Base-by-base conservation (phyloP, 2,329 filamentous ascomycete species). In the Calonectria fujianensis region DNA sequence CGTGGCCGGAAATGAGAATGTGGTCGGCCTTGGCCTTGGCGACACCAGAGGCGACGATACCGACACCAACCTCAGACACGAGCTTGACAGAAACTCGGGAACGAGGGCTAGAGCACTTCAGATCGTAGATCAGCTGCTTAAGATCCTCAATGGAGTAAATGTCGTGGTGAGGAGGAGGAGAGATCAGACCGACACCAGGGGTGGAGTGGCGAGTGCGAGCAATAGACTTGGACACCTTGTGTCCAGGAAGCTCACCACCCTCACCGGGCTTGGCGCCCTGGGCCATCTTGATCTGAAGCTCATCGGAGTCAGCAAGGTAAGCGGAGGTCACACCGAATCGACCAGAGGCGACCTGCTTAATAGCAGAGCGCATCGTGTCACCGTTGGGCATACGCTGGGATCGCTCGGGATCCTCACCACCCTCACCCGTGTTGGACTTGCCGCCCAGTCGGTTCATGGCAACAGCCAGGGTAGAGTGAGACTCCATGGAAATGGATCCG, bases 221-320 rank as follows among this genome's bases (percentile, higher is more conserved):
- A 85, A 98, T 98, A 9, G 95, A 95, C 82, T 95, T 95, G 75
- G 96, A 97, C 35, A 98, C 96, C 88, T 98, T 98, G 90, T 98
- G 96, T 51, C 96, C 96, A 65, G 96, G 96, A 83, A 98, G 92
- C 86, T 98, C 96, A 91, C 96, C 96, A 89, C 96, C 96, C 86
- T 98, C 96, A 86, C 96, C 96, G 72, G 96, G 96, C 91, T 98
- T 98, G 76, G 96, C 96, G 84, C 96, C 96, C 87, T 98, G 96
- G 13, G 96, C 96, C 96, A 98, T 98, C 91, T 98, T 98, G 88
- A 98, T 98, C 86, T 98, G 96, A 59, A 98, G 89, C 87, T 98
- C 96, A 82, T 98, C 96, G 24, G 96, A 95, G 85, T 98, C 96
- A 65, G 96, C 95, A 20, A 98, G 92, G 84, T 98, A 98, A 84